Conservation (phyloP, 148 eudicot species). For the Camellia japonica region DNA sequence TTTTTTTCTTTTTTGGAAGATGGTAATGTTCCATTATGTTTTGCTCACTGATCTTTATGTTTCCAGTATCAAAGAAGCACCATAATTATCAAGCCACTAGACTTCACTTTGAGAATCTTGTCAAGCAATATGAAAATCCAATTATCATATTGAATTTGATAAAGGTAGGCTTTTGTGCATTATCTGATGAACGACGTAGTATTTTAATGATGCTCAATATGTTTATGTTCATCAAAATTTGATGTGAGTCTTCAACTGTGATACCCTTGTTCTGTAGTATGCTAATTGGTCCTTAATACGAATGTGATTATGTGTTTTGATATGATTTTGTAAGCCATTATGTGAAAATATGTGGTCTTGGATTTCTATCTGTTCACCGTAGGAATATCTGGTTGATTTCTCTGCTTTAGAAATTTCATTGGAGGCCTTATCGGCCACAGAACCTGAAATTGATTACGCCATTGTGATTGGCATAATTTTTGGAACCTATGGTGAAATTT, state of each 20-base stretch:
- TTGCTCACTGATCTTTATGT: conserved; percentile 21
- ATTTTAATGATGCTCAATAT: neutral
- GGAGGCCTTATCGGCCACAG: too few species aligned
- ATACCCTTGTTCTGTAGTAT: too few species aligned
- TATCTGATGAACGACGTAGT: neutral
- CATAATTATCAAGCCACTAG: conserved; percentile 56
- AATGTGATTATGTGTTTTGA: too few species aligned
- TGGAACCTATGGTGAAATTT: too few species aligned
- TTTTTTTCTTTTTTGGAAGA: conserved; percentile 1
- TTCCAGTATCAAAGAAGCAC: conserved; percentile 64
- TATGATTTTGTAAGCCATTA: too few species aligned
- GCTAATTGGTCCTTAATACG: too few species aligned
- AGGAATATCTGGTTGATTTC: too few species aligned
- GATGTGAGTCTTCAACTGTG: conserved; percentile 3
- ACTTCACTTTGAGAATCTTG: conserved; percentile 54
- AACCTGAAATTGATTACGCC: too few species aligned
- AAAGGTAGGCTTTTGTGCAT: conserved; percentile 46
- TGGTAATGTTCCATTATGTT: conserved; percentile 4
- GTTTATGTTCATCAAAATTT: neutral
- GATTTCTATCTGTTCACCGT: too few species aligned
- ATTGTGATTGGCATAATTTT: too few species aligned
- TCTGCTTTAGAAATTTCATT: too few species aligned
- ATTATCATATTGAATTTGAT: conserved; percentile 73
- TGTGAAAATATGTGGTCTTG: too few species aligned
- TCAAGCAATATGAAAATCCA: conserved; percentile 75